A percentile compares a stretch with the other conserved stretches of the same genome.
Evolutionary conservation across 805 yeast species (phyloP).

Genomic region (Kodamaea lidongshanica): DNA sequence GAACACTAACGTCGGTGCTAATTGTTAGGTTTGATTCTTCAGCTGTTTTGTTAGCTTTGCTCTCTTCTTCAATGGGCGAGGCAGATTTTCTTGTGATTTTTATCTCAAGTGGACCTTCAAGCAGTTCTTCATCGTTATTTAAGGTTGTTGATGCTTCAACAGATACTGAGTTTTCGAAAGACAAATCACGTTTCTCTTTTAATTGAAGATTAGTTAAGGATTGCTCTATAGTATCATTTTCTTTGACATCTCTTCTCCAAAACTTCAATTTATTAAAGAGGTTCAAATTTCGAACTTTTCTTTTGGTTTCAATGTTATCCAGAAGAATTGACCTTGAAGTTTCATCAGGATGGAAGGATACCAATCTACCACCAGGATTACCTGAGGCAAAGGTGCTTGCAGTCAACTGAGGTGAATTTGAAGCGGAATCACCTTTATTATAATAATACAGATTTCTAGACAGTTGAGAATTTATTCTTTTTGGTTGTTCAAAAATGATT

Average conservation of each 20-base stretch:
- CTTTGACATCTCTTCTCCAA: conserved; percentile 26
- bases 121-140: conserved; percentile 5
- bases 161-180: neutral
- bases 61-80: conserved; percentile 1
- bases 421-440: conserved; percentile 3
- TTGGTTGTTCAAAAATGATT: conserved; percentile 5
- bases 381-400: too few relatives aligned
- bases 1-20: conserved; percentile 2
- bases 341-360: conserved; percentile 20
- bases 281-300: conserved; percentile 20
- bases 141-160: conserved; percentile 5
- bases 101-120: conserved; percentile 10
- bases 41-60: conserved; percentile 1
- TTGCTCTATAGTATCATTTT: conserved; percentile 6
- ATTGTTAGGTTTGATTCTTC: conserved; percentile 3
- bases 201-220: conserved; percentile 3
- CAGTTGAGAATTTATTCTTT: conserved; percentile 11
- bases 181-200: too few relatives aligned
- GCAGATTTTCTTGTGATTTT: conserved; percentile 5
- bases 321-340: conserved; percentile 3
- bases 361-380: conserved; percentile 17
- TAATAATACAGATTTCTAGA: conserved; percentile 9
- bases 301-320: too few relatives aligned
- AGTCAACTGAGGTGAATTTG: conserved; percentile 1
- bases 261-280: conserved; percentile 31